These are phyloP conservation scores for Sphenostylis stenocarpa DNA, from an alignment of 306 rosid genomes.

Conservation along the genomic window DNA sequence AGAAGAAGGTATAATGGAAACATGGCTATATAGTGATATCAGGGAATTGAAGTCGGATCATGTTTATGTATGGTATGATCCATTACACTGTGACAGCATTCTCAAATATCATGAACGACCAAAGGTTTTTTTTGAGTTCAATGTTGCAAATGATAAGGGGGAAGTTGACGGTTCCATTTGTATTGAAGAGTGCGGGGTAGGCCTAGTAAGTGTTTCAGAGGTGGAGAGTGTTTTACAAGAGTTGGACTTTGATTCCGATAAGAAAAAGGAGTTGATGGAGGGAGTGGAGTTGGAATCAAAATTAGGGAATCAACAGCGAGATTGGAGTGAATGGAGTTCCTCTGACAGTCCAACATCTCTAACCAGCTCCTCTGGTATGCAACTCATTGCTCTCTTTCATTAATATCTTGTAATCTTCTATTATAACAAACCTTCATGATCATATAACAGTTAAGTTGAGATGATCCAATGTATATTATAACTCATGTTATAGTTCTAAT, in stretches of 20 bases:
- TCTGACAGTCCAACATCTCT: not conserved
- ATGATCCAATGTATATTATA: too few species aligned
- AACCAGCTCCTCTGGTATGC: not conserved
- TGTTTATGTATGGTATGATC: conserved; percentile 43
- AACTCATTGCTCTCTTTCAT: not conserved
- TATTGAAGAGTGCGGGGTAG: conserved; percentile 26
- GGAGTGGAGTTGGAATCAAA: not conserved
- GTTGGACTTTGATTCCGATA: not conserved
- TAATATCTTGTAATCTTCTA: not conserved
- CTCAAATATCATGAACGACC: not conserved
- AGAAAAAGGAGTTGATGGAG: not conserved
- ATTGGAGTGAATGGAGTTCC: not conserved
- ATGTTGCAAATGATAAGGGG: not conserved
- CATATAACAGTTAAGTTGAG: too few species aligned
- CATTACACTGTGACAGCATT: conserved; percentile 29
- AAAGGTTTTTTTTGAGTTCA: conserved; percentile 16
- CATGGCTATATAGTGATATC: not conserved
- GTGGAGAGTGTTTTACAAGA: not conserved
- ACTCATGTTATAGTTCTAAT: too few species aligned
- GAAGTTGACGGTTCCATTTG: not conserved
- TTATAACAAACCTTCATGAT: too few species aligned
- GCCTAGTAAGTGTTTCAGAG: not conserved
- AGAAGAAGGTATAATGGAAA: not conserved
- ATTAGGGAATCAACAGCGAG: not conserved
- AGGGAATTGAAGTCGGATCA: conserved; percentile 10